Evolutionary conservation across 345 rosid genomes (phyloP), one percentile per base, ranked within the genome.

Genomic region (Ceriops tagal): DNA sequence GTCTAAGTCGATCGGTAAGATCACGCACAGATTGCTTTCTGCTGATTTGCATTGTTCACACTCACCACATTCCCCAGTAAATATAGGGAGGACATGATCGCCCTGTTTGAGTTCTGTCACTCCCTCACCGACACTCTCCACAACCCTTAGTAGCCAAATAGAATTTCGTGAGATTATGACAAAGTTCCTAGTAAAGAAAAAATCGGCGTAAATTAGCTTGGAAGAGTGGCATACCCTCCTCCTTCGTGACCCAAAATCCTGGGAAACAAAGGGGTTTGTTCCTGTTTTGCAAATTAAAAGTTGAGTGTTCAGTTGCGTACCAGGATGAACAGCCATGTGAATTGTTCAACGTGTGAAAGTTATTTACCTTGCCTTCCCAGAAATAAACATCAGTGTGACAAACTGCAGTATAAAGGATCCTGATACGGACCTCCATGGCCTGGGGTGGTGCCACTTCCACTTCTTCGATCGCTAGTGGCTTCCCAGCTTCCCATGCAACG

Each of bases 381-480:
- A 83, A 83, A 73, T 81, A 77, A 9, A 83, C 80, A 81, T 83
- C 85, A 67, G 83, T 74, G 70, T 81, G 85, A 75, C 83, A 83
- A 53, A 79, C 74, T 8, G 85, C 67, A 3, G 85, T 83, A 71
- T 65, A 71, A 49, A 77, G 73, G 57, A 81, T 68, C 69, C 75
- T 83, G 47, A 83, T 5, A 0, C 87, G 85, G 35, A 83, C 87
- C 59, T 83, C 85, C 60, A 56, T 79, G 11, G 70, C 71, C 57
- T 83, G 87, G 3, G 85, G 89, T 6, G 87, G 84, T 5, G 85
- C 85, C 70, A 83, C 85, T 63, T 83, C 89, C 78, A 83, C 85
- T 65, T 83, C 77, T 55, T 83, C 81, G 0, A 85, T 81, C 59
- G 73, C 80, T 66, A 85, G 61, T 62, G 85, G 87, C 78, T 85